Conservation (phyloP, 2,329 filamentous ascomycete genomes). For the Pseudocercospora fuligena region DNA sequence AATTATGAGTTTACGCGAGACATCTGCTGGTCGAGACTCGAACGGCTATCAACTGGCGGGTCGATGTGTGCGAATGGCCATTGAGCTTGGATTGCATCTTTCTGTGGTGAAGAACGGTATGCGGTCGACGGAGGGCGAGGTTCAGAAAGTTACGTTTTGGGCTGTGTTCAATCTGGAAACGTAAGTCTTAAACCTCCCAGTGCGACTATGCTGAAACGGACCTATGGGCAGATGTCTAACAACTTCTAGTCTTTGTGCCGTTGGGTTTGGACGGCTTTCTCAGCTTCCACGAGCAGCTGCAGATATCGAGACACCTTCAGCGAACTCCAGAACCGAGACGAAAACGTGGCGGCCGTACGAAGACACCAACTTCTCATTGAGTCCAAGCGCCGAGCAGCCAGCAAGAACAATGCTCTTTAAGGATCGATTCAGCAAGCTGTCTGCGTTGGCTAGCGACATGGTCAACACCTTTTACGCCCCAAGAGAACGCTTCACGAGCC, state of each 20-base stretch:
- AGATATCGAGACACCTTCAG: constrained; percentile 52
- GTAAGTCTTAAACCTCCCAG: constrained; percentile 39
- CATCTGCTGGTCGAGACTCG: constrained; percentile 69
- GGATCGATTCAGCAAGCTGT: constrained; percentile 69
- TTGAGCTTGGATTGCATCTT: constrained; percentile 73
- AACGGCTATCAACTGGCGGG: constrained; percentile 75
- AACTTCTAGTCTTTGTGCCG: constrained; percentile 47
- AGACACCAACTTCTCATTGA: constrained; percentile 44
- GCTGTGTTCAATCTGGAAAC: constrained; percentile 56
- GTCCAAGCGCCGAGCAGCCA: constrained; percentile 70
- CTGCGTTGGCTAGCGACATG: constrained; percentile 73
- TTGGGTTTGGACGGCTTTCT: constrained; percentile 54
- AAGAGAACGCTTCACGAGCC: constrained; percentile 66
- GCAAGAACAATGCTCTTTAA: constrained; percentile 56
- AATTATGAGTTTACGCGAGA: constrained; percentile 76
- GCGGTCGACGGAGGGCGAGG: constrained; percentile 51
- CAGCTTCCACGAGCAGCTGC: constrained; percentile 55
- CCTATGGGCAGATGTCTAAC: constrained; percentile 16
- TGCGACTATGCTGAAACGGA: not conserved
- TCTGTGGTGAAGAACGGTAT: constrained; percentile 43
- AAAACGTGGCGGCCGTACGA: constrained; percentile 45
- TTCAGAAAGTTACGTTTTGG: constrained; percentile 60
- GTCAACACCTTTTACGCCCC: constrained; percentile 75
- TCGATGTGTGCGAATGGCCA: constrained; percentile 71
- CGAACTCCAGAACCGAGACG: constrained; percentile 39